These are phyloP conservation scores for Dentipellis sp. DNA, from an alignment of 768 basidiomycete genomes.

Conservation along the genomic window DNA sequence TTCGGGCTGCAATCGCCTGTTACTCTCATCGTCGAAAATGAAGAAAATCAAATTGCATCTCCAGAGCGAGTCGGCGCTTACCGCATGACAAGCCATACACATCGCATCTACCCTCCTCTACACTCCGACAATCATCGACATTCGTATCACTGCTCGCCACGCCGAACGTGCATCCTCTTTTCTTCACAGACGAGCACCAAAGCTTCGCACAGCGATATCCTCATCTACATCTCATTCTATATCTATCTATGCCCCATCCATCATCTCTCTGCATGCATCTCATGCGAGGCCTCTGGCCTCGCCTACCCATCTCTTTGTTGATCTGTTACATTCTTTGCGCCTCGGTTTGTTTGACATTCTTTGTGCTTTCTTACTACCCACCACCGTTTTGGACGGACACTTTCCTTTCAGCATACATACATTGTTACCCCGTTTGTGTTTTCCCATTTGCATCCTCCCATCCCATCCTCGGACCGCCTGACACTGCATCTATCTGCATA, in stretches of 20 bases:
- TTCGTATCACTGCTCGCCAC: neutral
- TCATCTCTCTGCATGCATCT: neutral
- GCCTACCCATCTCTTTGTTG: no score
- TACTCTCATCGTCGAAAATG: neutral
- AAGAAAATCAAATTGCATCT: neutral
- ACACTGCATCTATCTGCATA: no score
- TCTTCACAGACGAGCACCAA: neutral
- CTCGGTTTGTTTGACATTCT: neutral
- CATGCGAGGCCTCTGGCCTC: neutral
- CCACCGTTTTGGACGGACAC: no score
- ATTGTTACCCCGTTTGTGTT: no score
- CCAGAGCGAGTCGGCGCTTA: neutral
- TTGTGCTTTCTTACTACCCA: neutral
- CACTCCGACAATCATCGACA: neutral
- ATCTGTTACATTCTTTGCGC: neutral
- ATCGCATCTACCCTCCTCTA: neutral
- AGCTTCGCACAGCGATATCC: neutral
- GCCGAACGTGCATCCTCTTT: neutral
- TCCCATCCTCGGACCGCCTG: no score
- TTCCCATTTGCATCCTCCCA: no score
- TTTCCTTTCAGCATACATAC: no score
- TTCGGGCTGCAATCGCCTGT: neutral
- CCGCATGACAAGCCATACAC: neutral
- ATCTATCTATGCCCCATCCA: neutral
- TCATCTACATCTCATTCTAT: neutral